Evolutionary conservation across 2,329 filamentous ascomycete genomes (phyloP).

Genomic region (Pestalotiopsis sp.): DNA sequence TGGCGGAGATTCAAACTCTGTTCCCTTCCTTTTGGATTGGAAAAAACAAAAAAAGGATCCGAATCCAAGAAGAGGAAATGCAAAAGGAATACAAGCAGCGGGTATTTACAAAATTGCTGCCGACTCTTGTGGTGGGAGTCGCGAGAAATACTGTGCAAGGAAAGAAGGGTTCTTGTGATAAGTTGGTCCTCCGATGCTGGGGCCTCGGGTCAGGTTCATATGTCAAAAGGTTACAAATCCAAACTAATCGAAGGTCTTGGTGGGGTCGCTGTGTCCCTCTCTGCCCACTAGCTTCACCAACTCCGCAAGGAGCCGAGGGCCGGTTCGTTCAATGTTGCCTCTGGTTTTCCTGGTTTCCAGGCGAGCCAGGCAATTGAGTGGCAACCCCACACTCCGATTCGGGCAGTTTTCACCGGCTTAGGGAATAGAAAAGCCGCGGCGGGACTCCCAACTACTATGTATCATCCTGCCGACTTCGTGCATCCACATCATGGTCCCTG

Average conservation of each 20-base stretch:
- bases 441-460: not conserved
- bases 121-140: not conserved
- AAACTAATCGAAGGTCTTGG: not conserved
- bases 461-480: not conserved
- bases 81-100: not conserved
- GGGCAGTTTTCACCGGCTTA: not conserved
- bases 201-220: not conserved
- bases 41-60: not conserved
- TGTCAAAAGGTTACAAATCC: not conserved
- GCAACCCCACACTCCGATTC: not conserved
- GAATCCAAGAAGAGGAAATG: not conserved
- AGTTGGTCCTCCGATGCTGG: not conserved
- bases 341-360: too few species aligned
- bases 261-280: not conserved
- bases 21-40: not conserved
- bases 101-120: not conserved
- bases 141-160: not conserved
- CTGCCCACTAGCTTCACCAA: not conserved
- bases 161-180: not conserved
- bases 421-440: not conserved
- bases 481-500: not conserved
- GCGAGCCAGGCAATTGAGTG: not conserved
- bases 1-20: constrained; percentile 39
- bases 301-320: not conserved
- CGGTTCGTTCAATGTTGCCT: too few species aligned